Percentiles rank a stretch among this genome's conserved stretches.
Conservation (phyloP, 371 early-diverging fungal genomes). For the Choanephora cucurbitarum region DNA sequence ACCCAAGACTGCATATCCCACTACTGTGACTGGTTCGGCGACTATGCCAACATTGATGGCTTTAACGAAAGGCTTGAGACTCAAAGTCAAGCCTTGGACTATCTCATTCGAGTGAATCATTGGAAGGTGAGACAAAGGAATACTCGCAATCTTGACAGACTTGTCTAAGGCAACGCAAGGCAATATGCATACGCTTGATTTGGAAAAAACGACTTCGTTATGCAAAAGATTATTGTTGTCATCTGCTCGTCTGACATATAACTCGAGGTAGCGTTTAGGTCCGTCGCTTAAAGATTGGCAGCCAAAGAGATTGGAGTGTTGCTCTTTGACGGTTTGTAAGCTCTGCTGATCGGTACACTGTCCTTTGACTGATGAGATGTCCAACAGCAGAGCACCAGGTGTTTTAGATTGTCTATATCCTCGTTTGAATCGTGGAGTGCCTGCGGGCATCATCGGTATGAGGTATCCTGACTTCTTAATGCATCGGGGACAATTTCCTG, state of each 20-base stretch:
- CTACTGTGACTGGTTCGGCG: not conserved
- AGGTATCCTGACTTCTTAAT: no score
- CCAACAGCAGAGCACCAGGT: not conserved
- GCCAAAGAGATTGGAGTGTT: not conserved
- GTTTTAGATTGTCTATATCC: not conserved
- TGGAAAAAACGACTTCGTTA: not conserved
- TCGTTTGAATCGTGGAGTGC: not conserved
- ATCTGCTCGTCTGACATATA: not conserved
- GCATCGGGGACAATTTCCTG: no score
- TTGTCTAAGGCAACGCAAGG: not conserved
- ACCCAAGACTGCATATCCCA: not conserved
- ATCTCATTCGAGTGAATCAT: not conserved
- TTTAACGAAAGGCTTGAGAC: not conserved
- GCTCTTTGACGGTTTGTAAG: not conserved
- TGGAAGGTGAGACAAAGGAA: not conserved
- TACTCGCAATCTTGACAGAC: not conserved
- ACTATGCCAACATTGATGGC: not conserved
- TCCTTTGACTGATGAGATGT: not conserved
- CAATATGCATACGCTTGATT: not conserved
- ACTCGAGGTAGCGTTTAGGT: not conserved
- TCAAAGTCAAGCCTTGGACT: not conserved
- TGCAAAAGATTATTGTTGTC: not conserved
- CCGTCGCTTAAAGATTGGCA: not conserved
- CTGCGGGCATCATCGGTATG: no score
- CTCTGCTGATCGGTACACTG: not conserved